phyloP scores from a whole-genome alignment of 2,329 filamentous ascomycete species.

The Aspergillus puulaauensis region DNA sequence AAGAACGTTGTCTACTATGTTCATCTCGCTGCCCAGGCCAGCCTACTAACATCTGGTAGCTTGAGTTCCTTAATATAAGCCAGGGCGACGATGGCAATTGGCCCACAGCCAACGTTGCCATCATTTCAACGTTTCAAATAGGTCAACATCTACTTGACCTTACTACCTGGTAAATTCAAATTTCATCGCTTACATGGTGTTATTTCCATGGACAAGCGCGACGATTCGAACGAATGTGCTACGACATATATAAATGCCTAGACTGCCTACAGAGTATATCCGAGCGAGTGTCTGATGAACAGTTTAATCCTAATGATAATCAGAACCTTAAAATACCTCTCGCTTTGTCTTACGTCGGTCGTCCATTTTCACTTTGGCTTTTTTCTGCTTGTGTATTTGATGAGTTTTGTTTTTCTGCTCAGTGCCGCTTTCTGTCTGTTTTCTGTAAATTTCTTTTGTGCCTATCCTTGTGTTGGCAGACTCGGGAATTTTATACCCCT shows the following conservation, averaged over 20 bases:
- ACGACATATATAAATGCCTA: slow-evolving; percentile 29
- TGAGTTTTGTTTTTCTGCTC: not conserved
- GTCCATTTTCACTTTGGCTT: slow-evolving; percentile 5
- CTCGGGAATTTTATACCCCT: slow-evolving; percentile 12
- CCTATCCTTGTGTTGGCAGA: not conserved
- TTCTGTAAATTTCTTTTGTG: slow-evolving; percentile 12
- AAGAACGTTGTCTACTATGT: slow-evolving; percentile 1
- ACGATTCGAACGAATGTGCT: slow-evolving; percentile 31
- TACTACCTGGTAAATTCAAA: not conserved
- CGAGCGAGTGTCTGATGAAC: slow-evolving; percentile 1
- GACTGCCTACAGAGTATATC: slow-evolving; percentile 15
- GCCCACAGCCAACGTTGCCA: not conserved
- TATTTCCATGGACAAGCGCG: slow-evolving; percentile 18
- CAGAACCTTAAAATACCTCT: slow-evolving; percentile 1
- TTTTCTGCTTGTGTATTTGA: slow-evolving; percentile 3
- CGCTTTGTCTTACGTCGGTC: slow-evolving; percentile 8
- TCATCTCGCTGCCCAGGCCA: not conserved
- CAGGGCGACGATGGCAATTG: not conserved
- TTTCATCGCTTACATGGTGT: slow-evolving; percentile 11
- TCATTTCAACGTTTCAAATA: not conserved
- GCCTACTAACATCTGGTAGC: slow-evolving; percentile 1
- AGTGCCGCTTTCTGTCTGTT: slow-evolving; percentile 1
- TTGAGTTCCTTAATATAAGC: not conserved
- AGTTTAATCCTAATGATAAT: slow-evolving; percentile 39
- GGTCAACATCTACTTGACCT: not conserved